phyloP scores from a whole-genome alignment of 1,284 basidiomycete genomes.

The Ceratobasidium sp. region DNA sequence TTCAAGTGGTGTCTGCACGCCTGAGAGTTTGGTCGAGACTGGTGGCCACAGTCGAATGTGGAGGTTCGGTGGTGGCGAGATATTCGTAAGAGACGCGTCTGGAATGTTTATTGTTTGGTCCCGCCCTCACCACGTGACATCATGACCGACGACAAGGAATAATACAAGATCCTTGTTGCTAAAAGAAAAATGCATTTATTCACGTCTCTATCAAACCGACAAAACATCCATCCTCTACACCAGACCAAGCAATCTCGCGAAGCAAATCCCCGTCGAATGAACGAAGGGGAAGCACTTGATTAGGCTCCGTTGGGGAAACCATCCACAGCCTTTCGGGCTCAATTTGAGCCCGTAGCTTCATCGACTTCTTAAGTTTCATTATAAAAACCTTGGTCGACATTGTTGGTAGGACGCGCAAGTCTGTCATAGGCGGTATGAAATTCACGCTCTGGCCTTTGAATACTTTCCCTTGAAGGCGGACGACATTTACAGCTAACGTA shows the following conservation, averaged over 20 bases:
- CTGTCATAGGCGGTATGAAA: constrained; percentile 51
- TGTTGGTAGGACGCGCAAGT: constrained; percentile 68
- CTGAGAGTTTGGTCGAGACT: not conserved
- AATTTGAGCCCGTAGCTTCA: constrained; percentile 49
- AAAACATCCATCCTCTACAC: constrained; percentile 65
- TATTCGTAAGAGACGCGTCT: constrained; percentile 38
- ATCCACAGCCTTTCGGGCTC: constrained; percentile 33
- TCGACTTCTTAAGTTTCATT: constrained; percentile 63
- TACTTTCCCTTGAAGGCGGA: constrained; percentile 4
- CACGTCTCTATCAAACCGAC: constrained; percentile 27
- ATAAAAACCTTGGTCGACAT: constrained; percentile 71
- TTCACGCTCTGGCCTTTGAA: constrained; percentile 1
- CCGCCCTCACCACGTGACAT: constrained; percentile 21
- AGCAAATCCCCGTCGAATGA: constrained; percentile 26
- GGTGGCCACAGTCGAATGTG: constrained; percentile 10
- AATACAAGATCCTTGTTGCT: not conserved
- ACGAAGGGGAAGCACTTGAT: constrained; percentile 21
- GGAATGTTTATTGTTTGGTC: constrained; percentile 35
- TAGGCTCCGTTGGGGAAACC: constrained; percentile 6
- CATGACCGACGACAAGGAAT: not conserved
- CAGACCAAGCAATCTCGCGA: constrained; percentile 74
- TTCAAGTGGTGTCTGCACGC: not conserved
- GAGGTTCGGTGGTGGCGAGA: constrained; percentile 21
- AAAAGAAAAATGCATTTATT: not conserved
- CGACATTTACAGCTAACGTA: constrained; percentile 1